phyloP scores from a whole-genome alignment of 2,329 filamentous ascomycete species.

The Aspergillus sp. region DNA sequence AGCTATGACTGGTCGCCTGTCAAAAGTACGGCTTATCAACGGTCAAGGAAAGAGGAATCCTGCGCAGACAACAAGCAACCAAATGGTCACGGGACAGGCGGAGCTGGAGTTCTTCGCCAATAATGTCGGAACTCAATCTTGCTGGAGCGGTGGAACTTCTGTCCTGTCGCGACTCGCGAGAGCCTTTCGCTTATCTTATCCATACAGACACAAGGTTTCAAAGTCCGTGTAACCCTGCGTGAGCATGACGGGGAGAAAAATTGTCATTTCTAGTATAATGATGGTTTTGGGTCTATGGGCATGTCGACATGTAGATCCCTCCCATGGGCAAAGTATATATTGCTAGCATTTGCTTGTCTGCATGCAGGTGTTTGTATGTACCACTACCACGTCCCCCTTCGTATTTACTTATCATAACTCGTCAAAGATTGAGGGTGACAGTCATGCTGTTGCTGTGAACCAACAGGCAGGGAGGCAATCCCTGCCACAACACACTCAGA shows the following conservation, averaged over 20 bases:
- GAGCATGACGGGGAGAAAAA: not conserved
- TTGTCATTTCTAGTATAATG: not conserved
- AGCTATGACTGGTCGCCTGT: not conserved
- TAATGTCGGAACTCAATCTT: not conserved
- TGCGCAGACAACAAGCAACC: not conserved
- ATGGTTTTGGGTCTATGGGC: not conserved
- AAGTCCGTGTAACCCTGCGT: not conserved
- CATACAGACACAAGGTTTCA: not conserved
- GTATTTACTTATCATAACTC: slow-evolving; percentile 4
- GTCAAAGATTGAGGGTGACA: slow-evolving; percentile 58
- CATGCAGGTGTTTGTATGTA: not conserved
- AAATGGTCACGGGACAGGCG: not conserved
- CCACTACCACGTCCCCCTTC: not conserved
- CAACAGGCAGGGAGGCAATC: slow-evolving; percentile 72
- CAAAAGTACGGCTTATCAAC: not conserved
- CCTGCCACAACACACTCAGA: slow-evolving; percentile 74
- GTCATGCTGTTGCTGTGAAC: slow-evolving; percentile 90
- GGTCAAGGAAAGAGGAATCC: not conserved
- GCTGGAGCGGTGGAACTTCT: not conserved
- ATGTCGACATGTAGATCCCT: not conserved
- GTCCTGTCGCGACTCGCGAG: too few species aligned
- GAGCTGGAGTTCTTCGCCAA: too few species aligned
- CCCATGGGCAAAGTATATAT: not conserved
- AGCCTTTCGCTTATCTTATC: too few species aligned
- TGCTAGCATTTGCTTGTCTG: not conserved